Base-by-base conservation (phyloP, 116 monocot species). In the Thalassia testudinum region DNA sequence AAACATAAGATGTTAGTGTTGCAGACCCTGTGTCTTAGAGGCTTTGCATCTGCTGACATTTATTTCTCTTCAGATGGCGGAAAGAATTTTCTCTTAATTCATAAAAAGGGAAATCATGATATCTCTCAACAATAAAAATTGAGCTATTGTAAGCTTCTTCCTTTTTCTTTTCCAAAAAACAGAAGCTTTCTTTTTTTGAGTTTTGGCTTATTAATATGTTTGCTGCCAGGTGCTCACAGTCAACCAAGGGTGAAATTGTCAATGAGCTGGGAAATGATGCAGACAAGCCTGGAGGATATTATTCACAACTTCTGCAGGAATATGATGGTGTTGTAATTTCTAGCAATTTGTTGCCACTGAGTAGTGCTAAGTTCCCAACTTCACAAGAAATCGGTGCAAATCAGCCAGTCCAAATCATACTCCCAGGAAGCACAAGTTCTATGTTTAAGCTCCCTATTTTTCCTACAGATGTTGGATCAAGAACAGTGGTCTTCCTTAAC, bases 241-340 rank as follows among this genome's bases (percentile, higher is more conserved):
- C 83, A 42, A 14, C 72, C 13, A 67, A 76, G 27, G 84, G 81
- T 56, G 57, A 56, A n/a, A 43, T 85, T 23, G 8, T 66, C 25
- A 66, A 60, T 44, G 49, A 76, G 10, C 58, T 70, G 38, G 75
- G 73, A 7, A 57, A 61, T 56, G 72, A 72, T 47, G 78, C 65
- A 21, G 55, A 73, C 15, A 68, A 77, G 67, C 38, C 49, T 48
- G 87, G 87, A 1, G 87, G 83, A 62, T 93, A 83, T 63, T 85
- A 84, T 62, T 88, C 88, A 12, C 49, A 72, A 34, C 50, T 87
- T 47, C 49, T 88, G 25, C 78, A 81, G 54, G 95, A 88, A 74
- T 76, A 74, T 24, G 95, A 95, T 45, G 88, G 73, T 5, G 24
- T 95, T 28, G 48, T 87, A 42, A 53, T 81, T 24, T 78, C 84